Evolutionary conservation across 768 basidiomycete species (phyloP).

Genomic region (Mycena epipterygia): DNA sequence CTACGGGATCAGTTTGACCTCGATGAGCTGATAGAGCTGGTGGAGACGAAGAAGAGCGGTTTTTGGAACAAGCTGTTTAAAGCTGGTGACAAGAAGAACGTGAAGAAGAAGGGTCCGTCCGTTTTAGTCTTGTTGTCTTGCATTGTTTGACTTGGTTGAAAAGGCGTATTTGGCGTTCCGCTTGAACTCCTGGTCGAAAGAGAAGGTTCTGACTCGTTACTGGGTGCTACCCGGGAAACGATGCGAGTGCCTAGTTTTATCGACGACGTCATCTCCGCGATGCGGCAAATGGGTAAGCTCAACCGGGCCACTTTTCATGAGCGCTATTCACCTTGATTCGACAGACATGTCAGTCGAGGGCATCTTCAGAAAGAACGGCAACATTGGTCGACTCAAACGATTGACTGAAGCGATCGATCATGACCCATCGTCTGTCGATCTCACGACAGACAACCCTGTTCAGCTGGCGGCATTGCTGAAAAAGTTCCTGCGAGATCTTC

Average conservation of each 20-base stretch:
- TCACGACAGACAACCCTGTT: conserved; percentile 95
- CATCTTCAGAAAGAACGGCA: conserved; percentile 98
- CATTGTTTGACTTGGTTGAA: conserved; percentile 26
- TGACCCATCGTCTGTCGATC: conserved; percentile 92
- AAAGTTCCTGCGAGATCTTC: conserved; percentile 96
- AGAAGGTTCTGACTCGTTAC: conserved; percentile 95
- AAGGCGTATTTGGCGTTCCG: conserved; percentile 96
- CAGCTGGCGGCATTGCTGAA: conserved; percentile 97
- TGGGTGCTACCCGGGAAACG: conserved; percentile 88
- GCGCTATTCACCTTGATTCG: conserved; percentile 5
- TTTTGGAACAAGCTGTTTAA: conserved; percentile 99
- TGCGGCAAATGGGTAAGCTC: conserved; percentile 96
- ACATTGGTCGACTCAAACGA: conserved; percentile 93
- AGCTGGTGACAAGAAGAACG: conserved; percentile 88
- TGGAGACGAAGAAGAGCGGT: conserved; percentile 92
- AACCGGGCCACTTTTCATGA: neutral
- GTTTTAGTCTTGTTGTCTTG: conserved; percentile 15
- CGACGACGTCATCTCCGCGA: conserved; percentile 97
- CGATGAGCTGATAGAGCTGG: conserved; percentile 93
- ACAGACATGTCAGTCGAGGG: conserved; percentile 99
- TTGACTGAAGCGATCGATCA: conserved; percentile 94
- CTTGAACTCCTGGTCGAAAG: conserved; percentile 93
- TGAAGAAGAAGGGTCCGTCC: conserved; percentile 84
- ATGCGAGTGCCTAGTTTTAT: conserved; percentile 96
- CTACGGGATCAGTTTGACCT: conserved; percentile 88